These are phyloP conservation scores for Fusarium phyllophilum DNA, from an alignment of 2,329 filamentous ascomycete species.

Conservation along the genomic window DNA sequence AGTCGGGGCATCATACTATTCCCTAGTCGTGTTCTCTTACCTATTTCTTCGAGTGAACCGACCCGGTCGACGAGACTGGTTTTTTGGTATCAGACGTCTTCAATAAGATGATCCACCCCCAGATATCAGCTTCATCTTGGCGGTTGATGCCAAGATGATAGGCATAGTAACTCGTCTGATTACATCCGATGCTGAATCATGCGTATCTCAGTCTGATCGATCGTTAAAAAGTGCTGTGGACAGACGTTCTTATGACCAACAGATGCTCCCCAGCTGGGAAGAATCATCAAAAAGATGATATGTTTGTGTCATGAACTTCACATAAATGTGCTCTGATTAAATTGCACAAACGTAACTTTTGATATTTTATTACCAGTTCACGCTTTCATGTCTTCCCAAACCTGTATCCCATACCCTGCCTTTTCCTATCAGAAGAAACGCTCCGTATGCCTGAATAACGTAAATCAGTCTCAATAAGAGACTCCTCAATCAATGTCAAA, in stretches of 20 bases:
- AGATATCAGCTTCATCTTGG: slow-evolving; percentile 30
- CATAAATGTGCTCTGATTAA: background rate
- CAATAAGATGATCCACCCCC: slow-evolving; percentile 15
- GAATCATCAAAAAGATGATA: background rate
- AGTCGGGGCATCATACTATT: slow-evolving; percentile 6
- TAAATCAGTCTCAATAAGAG: slow-evolving; percentile 28
- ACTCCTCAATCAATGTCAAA: slow-evolving; percentile 20
- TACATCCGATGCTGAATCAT: slow-evolving; percentile 4
- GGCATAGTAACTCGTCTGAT: background rate
- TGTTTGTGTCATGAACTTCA: background rate
- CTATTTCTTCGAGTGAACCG: slow-evolving; percentile 29
- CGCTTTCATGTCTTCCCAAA: background rate
- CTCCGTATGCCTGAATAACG: slow-evolving; percentile 12
- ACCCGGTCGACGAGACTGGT: slow-evolving; percentile 28
- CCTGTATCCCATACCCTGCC: background rate
- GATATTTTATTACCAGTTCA: background rate
- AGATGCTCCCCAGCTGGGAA: too few species aligned
- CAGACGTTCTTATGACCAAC: background rate
- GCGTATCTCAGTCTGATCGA: background rate
- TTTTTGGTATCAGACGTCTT: slow-evolving; percentile 1
- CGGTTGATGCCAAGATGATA: slow-evolving; percentile 21
- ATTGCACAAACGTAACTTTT: background rate
- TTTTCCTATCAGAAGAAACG: slow-evolving; percentile 14
- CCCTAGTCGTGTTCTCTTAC: slow-evolving; percentile 8
- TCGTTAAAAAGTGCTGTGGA: background rate